These are phyloP conservation scores for Aureobasidium leucospermi DNA, from an alignment of 2,329 filamentous ascomycete species.

Conservation along the genomic window DNA sequence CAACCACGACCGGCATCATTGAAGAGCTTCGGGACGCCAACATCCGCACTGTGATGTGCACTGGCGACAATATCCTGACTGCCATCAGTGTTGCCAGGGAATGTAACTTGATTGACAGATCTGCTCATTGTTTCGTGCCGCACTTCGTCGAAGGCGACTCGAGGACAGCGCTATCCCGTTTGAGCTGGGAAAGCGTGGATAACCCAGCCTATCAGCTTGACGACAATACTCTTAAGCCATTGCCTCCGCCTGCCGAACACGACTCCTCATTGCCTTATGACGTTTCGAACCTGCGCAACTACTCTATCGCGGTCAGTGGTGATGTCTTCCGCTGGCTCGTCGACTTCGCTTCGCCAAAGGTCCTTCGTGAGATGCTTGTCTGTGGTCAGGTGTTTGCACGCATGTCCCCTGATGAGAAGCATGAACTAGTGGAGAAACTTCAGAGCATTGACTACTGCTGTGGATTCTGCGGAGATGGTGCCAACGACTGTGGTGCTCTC, in stretches of 20 bases:
- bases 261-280: slow-evolving; percentile 84
- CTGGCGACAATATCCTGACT: slow-evolving; percentile 94
- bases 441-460: slow-evolving; percentile 93
- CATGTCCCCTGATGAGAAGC: slow-evolving; percentile 98
- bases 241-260: slow-evolving; percentile 59
- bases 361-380: slow-evolving; percentile 81
- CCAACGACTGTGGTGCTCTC: slow-evolving; percentile 92
- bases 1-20: slow-evolving; percentile 72
- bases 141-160: slow-evolving; percentile 75
- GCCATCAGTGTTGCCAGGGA: slow-evolving; percentile 93
- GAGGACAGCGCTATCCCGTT: slow-evolving; percentile 62
- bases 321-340: slow-evolving; percentile 96
- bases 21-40: slow-evolving; percentile 74
- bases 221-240: slow-evolving; percentile 70
- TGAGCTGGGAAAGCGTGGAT: slow-evolving; percentile 94
- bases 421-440: slow-evolving; percentile 92
- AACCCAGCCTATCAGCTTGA: slow-evolving; percentile 72
- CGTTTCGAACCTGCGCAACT: slow-evolving; percentile 72
- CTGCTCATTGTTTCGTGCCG: slow-evolving; percentile 86
- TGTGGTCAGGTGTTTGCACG: slow-evolving; percentile 89
- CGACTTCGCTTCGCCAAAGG: slow-evolving; percentile 76
- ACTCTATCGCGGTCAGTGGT: slow-evolving; percentile 80
- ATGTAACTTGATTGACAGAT: slow-evolving; percentile 71
- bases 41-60: slow-evolving; percentile 92
- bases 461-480: slow-evolving; percentile 94